These are phyloP conservation scores for Chaetoceros tenuissimus DNA, from an alignment of 108 stramenopile species.

Conservation along the genomic window DNA sequence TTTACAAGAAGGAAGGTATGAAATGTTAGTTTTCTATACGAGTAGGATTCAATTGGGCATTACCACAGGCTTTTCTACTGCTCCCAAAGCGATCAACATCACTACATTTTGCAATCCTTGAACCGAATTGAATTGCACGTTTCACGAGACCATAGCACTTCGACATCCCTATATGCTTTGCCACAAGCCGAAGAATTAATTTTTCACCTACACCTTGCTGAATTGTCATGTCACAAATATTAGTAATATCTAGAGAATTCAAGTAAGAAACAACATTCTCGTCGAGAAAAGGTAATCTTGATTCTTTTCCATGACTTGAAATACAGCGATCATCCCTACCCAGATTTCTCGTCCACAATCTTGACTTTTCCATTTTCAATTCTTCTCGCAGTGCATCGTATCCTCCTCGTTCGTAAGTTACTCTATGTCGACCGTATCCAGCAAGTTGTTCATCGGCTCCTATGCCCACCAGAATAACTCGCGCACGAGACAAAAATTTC, in stretches of 20 bases:
- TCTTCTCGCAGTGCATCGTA: slow-evolving; percentile 57
- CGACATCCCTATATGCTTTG: slow-evolving; percentile 35
- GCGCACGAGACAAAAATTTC: neutral
- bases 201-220: slow-evolving; percentile 85
- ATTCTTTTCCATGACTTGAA: slow-evolving; percentile 85
- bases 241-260: slow-evolving; percentile 27
- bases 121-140: slow-evolving; percentile 94
- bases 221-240: slow-evolving; percentile 44
- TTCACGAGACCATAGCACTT: slow-evolving; percentile 59
- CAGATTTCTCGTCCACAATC: slow-evolving; percentile 94
- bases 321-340: slow-evolving; percentile 94
- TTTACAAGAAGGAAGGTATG: no score
- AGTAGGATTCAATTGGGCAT: no score
- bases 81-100: slow-evolving; percentile 81
- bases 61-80: slow-evolving; percentile 62
- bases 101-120: slow-evolving; percentile 78
- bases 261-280: slow-evolving; percentile 68
- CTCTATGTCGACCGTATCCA: slow-evolving; percentile 95
- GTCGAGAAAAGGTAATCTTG: slow-evolving; percentile 92
- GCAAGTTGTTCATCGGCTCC: slow-evolving; percentile 97
- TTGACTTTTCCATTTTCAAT: slow-evolving; percentile 68
- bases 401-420: slow-evolving; percentile 68
- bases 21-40: no score
- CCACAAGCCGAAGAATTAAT: slow-evolving; percentile 65
- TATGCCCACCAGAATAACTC: slow-evolving; percentile 74